phyloP scores from a whole-genome alignment of 2,329 filamentous ascomycete species.

The Cercospora berteroae region DNA sequence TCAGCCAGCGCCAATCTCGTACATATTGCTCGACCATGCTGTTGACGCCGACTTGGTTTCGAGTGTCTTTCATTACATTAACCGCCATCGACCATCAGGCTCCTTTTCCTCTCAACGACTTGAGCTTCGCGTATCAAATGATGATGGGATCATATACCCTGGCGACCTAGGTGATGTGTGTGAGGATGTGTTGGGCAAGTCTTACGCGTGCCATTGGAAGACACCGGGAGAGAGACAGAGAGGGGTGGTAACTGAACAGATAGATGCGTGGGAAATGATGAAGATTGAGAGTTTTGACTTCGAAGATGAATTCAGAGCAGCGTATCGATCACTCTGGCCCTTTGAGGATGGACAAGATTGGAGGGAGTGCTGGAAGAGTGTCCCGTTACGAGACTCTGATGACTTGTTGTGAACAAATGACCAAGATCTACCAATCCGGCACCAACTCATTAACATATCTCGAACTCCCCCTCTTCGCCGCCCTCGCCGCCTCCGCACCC shows the following conservation, averaged over 20 bases:
- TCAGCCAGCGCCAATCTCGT: background rate
- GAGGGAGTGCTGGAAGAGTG: background rate
- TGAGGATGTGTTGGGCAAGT: background rate
- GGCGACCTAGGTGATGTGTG: background rate
- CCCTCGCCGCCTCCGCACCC: constrained; percentile 48
- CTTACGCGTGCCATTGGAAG: background rate
- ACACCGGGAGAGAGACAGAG: background rate
- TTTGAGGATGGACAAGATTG: background rate
- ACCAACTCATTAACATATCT: constrained; percentile 49
- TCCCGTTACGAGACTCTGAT: background rate
- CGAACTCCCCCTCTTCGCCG: constrained; percentile 46
- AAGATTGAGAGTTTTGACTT: background rate
- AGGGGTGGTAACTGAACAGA: background rate
- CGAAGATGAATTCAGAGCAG: background rate
- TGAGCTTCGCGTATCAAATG: background rate
- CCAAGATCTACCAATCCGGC: constrained; percentile 44
- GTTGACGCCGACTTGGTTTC: background rate
- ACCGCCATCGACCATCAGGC: background rate
- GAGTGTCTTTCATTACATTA: background rate
- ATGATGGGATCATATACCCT: background rate
- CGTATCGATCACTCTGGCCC: background rate
- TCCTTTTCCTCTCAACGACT: background rate
- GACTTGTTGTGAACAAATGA: background rate
- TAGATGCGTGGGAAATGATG: background rate
- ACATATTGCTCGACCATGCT: background rate